Conservation (phyloP, 768 basidiomycete species). For the Lactifluus volemus region DNA sequence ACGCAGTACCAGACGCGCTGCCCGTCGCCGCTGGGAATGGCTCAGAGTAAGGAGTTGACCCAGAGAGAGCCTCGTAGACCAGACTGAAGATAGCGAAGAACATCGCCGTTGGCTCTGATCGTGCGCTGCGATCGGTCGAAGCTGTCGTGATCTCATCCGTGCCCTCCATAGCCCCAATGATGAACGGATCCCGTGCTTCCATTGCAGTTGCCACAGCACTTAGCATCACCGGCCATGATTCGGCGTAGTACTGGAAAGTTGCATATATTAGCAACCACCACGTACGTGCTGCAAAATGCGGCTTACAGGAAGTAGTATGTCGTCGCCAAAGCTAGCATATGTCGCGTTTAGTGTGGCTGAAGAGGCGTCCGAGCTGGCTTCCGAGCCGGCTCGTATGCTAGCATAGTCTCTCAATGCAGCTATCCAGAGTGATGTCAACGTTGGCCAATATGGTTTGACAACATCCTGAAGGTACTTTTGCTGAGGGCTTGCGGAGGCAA, state of each 20-base stretch:
- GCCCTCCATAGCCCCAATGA: conserved; percentile 79
- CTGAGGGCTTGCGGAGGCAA: conserved; percentile 66
- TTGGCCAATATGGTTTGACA: conserved; percentile 66
- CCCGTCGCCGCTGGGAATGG: conserved; percentile 34
- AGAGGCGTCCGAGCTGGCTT: conserved; percentile 68
- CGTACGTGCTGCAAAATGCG: neutral
- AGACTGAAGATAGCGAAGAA: conserved; percentile 91
- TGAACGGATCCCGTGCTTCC: conserved; percentile 54
- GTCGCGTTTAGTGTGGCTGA: conserved; percentile 71
- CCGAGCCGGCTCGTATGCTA: conserved; percentile 80
- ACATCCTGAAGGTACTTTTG: conserved; percentile 76
- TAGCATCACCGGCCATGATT: conserved; percentile 74
- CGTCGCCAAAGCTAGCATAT: conserved; percentile 82
- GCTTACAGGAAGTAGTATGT: conserved; percentile 84
- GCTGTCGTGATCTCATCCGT: conserved; percentile 33
- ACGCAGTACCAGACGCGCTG: conserved; percentile 41
- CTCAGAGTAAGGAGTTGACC: conserved; percentile 53
- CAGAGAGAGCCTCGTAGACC: conserved; percentile 80
- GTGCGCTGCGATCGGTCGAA: conserved; percentile 24
- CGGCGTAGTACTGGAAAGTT: conserved; percentile 66
- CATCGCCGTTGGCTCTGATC: conserved; percentile 62
- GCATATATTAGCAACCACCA: neutral
- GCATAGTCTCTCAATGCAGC: conserved; percentile 88
- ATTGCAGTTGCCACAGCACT: conserved; percentile 80
- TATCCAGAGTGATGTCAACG: conserved; percentile 80